Base-by-base conservation (phyloP, 1,284 basidiomycete genomes). In the Ceratobasidium sp. region DNA sequence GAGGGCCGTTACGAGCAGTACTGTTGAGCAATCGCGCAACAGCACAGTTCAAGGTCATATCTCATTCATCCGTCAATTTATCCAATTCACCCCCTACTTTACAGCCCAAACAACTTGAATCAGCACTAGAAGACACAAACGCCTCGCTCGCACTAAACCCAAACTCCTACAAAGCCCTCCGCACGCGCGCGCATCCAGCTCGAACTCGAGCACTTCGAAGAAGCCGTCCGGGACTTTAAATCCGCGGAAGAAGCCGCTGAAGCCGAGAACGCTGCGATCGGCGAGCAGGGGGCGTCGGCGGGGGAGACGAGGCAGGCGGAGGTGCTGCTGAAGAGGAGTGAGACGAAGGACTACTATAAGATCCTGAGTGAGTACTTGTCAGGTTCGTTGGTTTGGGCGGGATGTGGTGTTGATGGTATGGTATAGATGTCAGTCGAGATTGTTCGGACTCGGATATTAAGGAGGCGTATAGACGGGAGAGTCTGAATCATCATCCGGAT, bases 21-120 rank as follows among this genome's bases (percentile, higher is more conserved):
- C 86, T 97, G 15, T 86, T 95, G 40, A 94, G 93, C 3, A 97
- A 97, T 82, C 90, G 95, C 1, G 96, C 95, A 0, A 95, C 94
- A 0, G 93, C 95, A 0, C 86, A 94, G 28, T 86, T 94, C 75
- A 94, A 95, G 88, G 93, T 93, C 79, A n/a, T n/a, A n/a, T n/a
- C 23, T 60, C 56, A 40, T 49, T 58, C 78, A 46, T 53, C 69
- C 33, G 33, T 33, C 33, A 33, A 33, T 33, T 33, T 4, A 33
- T 33, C 33, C 4, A 33, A 33, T 53, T 72, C 78, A 79, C 69
- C 63, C 44, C n/a, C 18, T n/a, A 33, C 40, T 26, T 26, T 28
- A 0, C 84, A 95, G 92, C 86, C 94, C 39, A 87, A 90, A 76
- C 87, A 87, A 67, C 88, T 92, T 82, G 86, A 91, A 23, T 91